Base-by-base conservation (phyloP, 768 basidiomycete species). In the Mycena galericulata region DNA sequence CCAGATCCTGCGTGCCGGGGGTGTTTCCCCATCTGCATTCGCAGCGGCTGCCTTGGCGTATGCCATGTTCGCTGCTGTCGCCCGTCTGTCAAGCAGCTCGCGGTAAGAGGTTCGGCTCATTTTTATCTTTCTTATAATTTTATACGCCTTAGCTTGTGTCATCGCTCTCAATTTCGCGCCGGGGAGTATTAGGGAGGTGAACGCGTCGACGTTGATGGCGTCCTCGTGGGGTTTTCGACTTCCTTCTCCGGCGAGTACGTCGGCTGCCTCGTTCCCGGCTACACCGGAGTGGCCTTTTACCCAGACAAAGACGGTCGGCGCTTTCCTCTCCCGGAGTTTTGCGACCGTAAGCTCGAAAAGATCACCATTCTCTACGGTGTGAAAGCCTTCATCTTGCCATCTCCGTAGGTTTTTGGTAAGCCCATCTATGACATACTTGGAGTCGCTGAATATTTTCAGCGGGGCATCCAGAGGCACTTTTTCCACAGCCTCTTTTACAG, bases 81-180 rank as follows among this genome's bases (percentile, higher is more conserved):
- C 53, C 10, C 26, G 20, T 40, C 59, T 8, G 17, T 63, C 53
- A 14, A 59, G 62, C 2, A 27, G 24, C 8, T 40, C 38, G 6
- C 40, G 38, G 62, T 63, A 63, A 7, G 49, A 15, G 3, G 3
- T 4, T 38, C 40, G 26, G 11, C 7, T 18, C 36, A 51, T 51
- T 22, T 62, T 62, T 11, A 36, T 30, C 34, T 51, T 51, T 1
- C 46, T 15, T 7, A 71, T 72, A 0, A 61, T 68, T 32, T 72
- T 62, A 30, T 68, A 70, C 2, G 68, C 68, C 11, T 53, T 4
- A 4, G 59, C 29, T 47, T 79, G 78, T 9, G 73, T 72, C 1
- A 78, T 36, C 0, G 54, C 41, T 0, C n/a, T 15, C 0, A 78
- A 36, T 41, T 73, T 72, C 0, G 69, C 72, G 0, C 77, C 75